These are phyloP conservation scores for Zygoascus ofunaensis DNA, from an alignment of 805 yeast species.

Conservation along the genomic window DNA sequence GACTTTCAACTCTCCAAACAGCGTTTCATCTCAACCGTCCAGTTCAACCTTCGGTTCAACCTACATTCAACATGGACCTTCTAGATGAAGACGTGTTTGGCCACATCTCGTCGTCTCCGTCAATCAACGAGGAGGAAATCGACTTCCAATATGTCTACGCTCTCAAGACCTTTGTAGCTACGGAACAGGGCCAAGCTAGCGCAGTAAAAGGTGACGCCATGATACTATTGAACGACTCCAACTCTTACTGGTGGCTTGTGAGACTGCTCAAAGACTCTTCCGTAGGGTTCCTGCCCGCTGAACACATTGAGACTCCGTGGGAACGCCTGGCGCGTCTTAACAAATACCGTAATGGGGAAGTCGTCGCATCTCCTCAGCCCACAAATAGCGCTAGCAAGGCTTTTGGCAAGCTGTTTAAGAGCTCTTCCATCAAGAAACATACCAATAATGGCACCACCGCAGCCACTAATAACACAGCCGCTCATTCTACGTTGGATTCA, in stretches of 20 bases:
- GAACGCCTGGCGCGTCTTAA: slow-evolving; percentile 88
- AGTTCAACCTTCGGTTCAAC: no score
- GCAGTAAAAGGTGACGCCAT: slow-evolving; percentile 76
- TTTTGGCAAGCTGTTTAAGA: slow-evolving; percentile 13
- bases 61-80: background rate
- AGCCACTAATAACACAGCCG: background rate
- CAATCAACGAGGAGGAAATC: slow-evolving; percentile 45
- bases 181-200: slow-evolving; percentile 86
- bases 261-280: slow-evolving; percentile 46
- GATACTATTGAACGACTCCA: slow-evolving; percentile 72
- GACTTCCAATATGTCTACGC: slow-evolving; percentile 83
- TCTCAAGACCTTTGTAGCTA: slow-evolving; percentile 77
- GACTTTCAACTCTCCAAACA: no score
- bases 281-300: slow-evolving; percentile 96
- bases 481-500: background rate
- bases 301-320: slow-evolving; percentile 80
- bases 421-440: slow-evolving; percentile 5
- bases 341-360: slow-evolving; percentile 81
- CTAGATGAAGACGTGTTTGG: slow-evolving; percentile 24
- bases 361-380: slow-evolving; percentile 7
- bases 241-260: slow-evolving; percentile 96
- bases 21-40: no score
- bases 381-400: slow-evolving; percentile 3
- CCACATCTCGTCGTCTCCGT: slow-evolving; percentile 58
- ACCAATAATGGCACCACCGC: background rate